Conservation (phyloP, 441 rosid genomes). For the Dalechampia spathulata region DNA sequence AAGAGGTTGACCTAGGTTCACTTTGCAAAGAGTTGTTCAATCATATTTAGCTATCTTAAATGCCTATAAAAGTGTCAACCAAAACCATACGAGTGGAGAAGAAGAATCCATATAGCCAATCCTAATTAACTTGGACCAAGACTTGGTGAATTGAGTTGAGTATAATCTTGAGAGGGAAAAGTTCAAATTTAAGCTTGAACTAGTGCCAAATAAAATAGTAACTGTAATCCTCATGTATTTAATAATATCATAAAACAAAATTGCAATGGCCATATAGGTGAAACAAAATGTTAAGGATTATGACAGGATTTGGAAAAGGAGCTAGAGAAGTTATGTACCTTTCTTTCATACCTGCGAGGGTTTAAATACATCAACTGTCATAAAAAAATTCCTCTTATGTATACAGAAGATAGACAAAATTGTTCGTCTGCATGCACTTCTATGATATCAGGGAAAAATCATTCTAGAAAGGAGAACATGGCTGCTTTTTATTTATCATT, state of each 20-base stretch:
- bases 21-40: too few relatives aligned
- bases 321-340: background rate
- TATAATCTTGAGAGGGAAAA: too few relatives aligned
- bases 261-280: background rate
- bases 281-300: background rate
- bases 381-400: background rate
- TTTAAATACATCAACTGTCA: background rate
- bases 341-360: background rate
- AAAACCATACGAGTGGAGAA: too few relatives aligned
- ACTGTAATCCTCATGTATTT: background rate
- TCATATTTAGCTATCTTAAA: too few relatives aligned
- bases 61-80: too few relatives aligned
- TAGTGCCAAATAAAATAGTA: background rate
- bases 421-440: background rate
- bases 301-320: background rate
- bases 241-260: background rate
- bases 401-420: background rate
- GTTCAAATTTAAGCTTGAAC: background rate
- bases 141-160: too few relatives aligned
- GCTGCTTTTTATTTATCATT: background rate
- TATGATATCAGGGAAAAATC: background rate
- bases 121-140: too few relatives aligned
- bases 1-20: too few relatives aligned
- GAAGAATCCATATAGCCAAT: too few relatives aligned
- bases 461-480: background rate